phyloP scores from a whole-genome alignment of 768 basidiomycete species.

The Tremella yokohamensis region DNA sequence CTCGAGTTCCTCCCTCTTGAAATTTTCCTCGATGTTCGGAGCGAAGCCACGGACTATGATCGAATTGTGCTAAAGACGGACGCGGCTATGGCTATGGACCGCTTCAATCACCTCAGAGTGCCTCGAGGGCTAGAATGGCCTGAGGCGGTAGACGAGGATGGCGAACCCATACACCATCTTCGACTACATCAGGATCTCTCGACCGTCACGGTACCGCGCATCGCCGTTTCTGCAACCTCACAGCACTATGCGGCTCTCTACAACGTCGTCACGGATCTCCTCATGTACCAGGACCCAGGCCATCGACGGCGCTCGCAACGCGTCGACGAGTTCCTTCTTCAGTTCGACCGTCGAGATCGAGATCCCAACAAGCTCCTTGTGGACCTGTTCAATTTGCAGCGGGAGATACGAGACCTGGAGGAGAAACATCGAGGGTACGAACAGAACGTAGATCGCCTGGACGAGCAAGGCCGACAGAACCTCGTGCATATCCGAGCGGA shows the following conservation, averaged over 20 bases:
- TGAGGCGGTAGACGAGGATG: conserved; percentile 22
- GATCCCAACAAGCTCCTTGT: conserved; percentile 28
- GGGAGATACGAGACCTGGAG: conserved; percentile 61
- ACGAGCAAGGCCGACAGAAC: conserved; percentile 55
- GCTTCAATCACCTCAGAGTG: conserved; percentile 85
- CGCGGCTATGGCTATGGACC: conserved; percentile 81
- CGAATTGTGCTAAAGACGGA: conserved; percentile 85
- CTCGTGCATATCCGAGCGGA: conserved; percentile 69
- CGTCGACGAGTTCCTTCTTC: conserved; percentile 75
- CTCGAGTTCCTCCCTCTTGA: conserved; percentile 71
- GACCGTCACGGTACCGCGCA: conserved; percentile 73
- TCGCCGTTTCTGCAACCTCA: conserved; percentile 79
- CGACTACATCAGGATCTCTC: conserved; percentile 76
- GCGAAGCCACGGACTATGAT: conserved; percentile 77
- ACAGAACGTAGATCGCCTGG: conserved; percentile 48
- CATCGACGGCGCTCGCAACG: conserved; percentile 73
- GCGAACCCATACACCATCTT: conserved; percentile 56
- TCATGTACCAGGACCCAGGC: conserved; percentile 84
- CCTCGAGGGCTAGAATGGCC: conserved; percentile 54
- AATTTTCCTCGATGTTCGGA: conserved; percentile 77
- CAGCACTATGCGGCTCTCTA: conserved; percentile 80
- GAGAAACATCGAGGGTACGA: conserved; percentile 50
- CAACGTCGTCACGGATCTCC: conserved; percentile 75
- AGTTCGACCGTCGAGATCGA: conserved; percentile 61
- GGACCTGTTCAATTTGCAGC: conserved; percentile 58